Percentiles rank a stretch among this genome's conserved stretches.
phyloP scores from a whole-genome alignment of 345 rosid genomes.

The Bruguiera gymnorhiza region DNA sequence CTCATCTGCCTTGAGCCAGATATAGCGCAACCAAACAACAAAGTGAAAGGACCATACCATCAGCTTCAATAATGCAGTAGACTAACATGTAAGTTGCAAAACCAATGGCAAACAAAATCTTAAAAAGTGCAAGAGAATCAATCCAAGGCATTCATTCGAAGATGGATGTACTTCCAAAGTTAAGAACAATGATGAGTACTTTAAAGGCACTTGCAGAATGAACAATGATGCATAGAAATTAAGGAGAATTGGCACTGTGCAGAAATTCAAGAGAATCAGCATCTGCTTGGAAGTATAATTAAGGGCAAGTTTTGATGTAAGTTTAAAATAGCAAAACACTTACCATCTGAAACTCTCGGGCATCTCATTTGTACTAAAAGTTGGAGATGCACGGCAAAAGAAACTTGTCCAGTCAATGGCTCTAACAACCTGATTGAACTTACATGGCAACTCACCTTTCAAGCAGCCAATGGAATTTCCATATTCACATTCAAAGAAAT shows the following conservation, averaged over 20 bases:
- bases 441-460: conserved; percentile 16
- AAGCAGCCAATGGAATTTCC: conserved; percentile 58
- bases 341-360: conserved; percentile 20
- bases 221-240: background rate
- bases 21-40: no score
- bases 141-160: background rate
- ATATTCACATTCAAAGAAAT: conserved; percentile 27
- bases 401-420: background rate
- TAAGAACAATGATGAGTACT: background rate
- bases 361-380: conserved; percentile 23
- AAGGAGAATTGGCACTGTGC: background rate
- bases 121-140: background rate
- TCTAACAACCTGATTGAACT: conserved; percentile 9
- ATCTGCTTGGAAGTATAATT: conserved; percentile 3
- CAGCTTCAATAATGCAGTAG: no score
- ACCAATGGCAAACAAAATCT: background rate
- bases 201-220: background rate
- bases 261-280: conserved; percentile 1
- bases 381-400: conserved; percentile 20
- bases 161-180: background rate
- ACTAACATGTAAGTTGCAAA: no score
- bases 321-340: conserved; percentile 23
- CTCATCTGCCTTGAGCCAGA: no score
- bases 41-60: no score
- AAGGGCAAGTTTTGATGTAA: conserved; percentile 7